Evolutionary conservation across 2,329 filamentous ascomycete genomes (phyloP).

Genomic region (Pseudopithomyces chartarum): DNA sequence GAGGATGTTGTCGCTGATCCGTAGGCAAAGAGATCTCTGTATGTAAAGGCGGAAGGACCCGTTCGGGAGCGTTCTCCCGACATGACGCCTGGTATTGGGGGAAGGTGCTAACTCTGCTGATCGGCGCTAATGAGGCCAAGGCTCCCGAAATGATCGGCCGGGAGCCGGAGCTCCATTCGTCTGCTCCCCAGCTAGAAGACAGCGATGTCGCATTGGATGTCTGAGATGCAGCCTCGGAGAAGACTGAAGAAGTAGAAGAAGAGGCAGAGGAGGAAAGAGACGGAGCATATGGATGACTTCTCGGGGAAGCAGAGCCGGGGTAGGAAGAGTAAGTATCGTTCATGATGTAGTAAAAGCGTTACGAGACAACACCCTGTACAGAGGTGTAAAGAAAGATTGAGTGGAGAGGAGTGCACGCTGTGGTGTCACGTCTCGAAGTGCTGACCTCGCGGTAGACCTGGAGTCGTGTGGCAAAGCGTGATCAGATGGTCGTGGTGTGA

Average conservation of each 20-base stretch:
- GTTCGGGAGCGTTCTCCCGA: slow-evolving; percentile 35
- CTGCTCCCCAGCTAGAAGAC: slow-evolving; percentile 58
- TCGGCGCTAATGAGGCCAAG: slow-evolving; percentile 35
- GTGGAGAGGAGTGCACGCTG: slow-evolving; percentile 33
- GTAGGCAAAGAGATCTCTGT: slow-evolving; percentile 57
- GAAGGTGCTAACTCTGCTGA: slow-evolving; percentile 42
- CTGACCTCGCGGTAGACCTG: slow-evolving; percentile 42
- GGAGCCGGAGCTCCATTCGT: slow-evolving; percentile 39
- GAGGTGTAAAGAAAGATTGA: slow-evolving; percentile 37
- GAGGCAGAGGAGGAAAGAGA: slow-evolving; percentile 77
- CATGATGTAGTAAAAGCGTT: slow-evolving; percentile 42
- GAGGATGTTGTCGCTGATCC: slow-evolving; percentile 67
- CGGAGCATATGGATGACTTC: slow-evolving; percentile 66
- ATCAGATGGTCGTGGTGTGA: slow-evolving; percentile 48
- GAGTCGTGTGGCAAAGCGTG: slow-evolving; percentile 38
- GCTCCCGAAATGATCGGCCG: slow-evolving; percentile 26
- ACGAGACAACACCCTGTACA: slow-evolving; percentile 24
- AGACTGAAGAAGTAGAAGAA: slow-evolving; percentile 76
- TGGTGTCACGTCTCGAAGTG: slow-evolving; percentile 43
- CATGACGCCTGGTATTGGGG: slow-evolving; percentile 46
- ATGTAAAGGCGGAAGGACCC: slow-evolving; percentile 38
- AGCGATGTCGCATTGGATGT: slow-evolving; percentile 69
- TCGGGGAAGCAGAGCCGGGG: slow-evolving; percentile 40
- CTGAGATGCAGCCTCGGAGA: slow-evolving; percentile 71
- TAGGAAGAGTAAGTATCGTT: slow-evolving; percentile 39